Conservation (phyloP, 2,329 filamentous ascomycete genomes). For the Helotiales sp. region DNA sequence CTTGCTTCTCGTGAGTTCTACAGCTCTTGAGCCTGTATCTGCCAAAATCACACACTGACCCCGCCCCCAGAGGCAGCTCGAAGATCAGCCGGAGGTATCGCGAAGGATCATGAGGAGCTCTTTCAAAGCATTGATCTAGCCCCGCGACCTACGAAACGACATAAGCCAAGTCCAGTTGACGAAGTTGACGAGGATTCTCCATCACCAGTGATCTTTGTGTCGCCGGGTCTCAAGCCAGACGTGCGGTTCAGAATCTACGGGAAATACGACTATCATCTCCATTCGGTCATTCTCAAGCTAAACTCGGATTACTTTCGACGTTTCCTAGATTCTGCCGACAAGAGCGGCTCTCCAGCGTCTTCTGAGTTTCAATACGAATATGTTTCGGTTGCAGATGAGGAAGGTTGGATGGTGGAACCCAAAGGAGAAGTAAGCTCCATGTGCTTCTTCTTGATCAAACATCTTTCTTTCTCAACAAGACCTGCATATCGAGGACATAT, state of each 20-base stretch:
- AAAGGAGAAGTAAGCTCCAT: neutral
- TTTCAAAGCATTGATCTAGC: neutral
- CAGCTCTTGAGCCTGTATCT: neutral
- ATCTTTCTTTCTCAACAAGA: neutral
- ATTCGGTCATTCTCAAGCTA: constrained; percentile 13
- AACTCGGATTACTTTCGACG: constrained; percentile 15
- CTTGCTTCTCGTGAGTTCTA: neutral
- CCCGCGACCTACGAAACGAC: neutral
- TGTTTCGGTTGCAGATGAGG: neutral
- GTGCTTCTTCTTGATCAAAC: too few species aligned
- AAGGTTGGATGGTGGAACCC: neutral
- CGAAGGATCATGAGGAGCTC: neutral
- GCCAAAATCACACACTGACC: neutral
- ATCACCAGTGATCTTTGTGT: constrained; percentile 1
- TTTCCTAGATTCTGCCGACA: constrained; percentile 18
- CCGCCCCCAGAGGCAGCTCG: neutral
- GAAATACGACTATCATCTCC: constrained; percentile 10
- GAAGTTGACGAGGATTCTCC: neutral
- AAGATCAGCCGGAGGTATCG: neutral
- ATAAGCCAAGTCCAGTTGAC: neutral
- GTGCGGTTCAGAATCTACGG: constrained; percentile 9
- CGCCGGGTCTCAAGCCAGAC: constrained; percentile 1
- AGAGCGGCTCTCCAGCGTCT: neutral
- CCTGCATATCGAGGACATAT: too few species aligned
- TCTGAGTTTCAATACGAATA: neutral